Percentiles rank a stretch among this genome's conserved stretches.
phyloP scores from a whole-genome alignment of 441 rosid genomes.

The Bocquillonia castaneifolia region DNA sequence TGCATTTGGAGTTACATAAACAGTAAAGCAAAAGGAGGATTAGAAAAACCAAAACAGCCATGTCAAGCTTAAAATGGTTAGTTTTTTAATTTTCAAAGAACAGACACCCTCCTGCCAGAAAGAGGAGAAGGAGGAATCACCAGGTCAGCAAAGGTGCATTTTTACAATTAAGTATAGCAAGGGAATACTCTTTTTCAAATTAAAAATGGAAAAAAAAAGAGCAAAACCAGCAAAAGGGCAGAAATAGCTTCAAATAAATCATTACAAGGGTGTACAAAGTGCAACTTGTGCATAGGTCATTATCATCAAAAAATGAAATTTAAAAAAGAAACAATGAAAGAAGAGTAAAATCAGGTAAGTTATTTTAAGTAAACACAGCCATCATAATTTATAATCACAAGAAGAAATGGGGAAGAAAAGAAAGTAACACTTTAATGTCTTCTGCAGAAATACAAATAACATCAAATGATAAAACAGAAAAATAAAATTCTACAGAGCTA shows the following conservation, averaged over 20 bases:
- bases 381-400: not conserved
- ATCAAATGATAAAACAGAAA: not conserved
- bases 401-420: not conserved
- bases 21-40: not conserved
- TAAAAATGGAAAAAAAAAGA: too few relatives aligned
- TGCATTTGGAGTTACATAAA: too few relatives aligned
- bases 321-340: not conserved
- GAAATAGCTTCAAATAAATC: too few relatives aligned
- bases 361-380: not conserved
- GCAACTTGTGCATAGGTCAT: not conserved
- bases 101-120: too few relatives aligned
- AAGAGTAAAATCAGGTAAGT: not conserved
- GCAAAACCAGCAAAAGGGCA: too few relatives aligned
- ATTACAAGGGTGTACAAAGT: too few relatives aligned
- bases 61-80: not conserved
- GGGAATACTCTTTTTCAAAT: too few relatives aligned
- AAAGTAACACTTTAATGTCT: slow-evolving; percentile 1
- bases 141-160: too few relatives aligned
- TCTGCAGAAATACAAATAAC: not conserved
- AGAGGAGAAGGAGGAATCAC: too few relatives aligned
- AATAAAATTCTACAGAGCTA: not conserved
- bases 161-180: too few relatives aligned
- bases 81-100: not conserved
- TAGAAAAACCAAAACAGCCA: not conserved
- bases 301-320: not conserved